Evolutionary conservation across 2,329 filamentous ascomycete genomes (phyloP).

Genomic region (Aspergillus sp.): DNA sequence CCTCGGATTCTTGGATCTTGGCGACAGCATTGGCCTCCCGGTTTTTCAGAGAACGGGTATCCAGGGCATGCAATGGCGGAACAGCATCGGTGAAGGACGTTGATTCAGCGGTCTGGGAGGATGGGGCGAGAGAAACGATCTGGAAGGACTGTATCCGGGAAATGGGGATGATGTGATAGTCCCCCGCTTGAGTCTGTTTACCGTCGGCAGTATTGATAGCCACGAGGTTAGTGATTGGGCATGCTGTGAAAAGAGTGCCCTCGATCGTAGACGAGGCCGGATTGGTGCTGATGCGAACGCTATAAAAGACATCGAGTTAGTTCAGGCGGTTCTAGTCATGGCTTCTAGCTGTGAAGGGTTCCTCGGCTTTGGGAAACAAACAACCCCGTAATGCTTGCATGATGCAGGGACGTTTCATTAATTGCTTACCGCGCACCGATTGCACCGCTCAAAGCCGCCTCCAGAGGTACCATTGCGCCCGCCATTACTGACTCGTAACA

Average conservation of each 20-base stretch:
- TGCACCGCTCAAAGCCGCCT: constrained; percentile 58
- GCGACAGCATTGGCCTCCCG: constrained; percentile 58
- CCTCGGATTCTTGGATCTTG: constrained; percentile 58
- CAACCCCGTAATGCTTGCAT: not conserved
- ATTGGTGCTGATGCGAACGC: constrained; percentile 59
- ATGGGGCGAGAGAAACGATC: constrained; percentile 47
- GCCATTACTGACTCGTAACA: constrained; percentile 37
- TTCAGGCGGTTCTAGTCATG: not conserved
- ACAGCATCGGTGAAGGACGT: constrained; percentile 51
- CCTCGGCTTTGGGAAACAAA: not conserved
- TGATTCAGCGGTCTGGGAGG: constrained; percentile 29
- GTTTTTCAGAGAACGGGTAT: constrained; percentile 54
- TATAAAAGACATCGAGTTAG: constrained; percentile 28
- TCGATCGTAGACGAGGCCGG: constrained; percentile 55
- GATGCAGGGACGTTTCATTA: not conserved
- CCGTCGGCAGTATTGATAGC: constrained; percentile 55
- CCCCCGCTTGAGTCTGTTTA: constrained; percentile 46
- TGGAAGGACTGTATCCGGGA: constrained; percentile 60
- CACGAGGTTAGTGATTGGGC: constrained; percentile 61
- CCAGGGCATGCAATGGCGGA: constrained; percentile 47
- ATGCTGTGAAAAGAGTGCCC: constrained; percentile 63
- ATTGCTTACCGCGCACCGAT: constrained; percentile 60
- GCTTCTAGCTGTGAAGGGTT: not conserved
- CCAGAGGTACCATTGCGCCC: constrained; percentile 49
- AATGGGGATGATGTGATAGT: constrained; percentile 63